Evolutionary conservation across 176 grass and related monocot species (phyloP).

Genomic region (Pontederia crassipes): DNA sequence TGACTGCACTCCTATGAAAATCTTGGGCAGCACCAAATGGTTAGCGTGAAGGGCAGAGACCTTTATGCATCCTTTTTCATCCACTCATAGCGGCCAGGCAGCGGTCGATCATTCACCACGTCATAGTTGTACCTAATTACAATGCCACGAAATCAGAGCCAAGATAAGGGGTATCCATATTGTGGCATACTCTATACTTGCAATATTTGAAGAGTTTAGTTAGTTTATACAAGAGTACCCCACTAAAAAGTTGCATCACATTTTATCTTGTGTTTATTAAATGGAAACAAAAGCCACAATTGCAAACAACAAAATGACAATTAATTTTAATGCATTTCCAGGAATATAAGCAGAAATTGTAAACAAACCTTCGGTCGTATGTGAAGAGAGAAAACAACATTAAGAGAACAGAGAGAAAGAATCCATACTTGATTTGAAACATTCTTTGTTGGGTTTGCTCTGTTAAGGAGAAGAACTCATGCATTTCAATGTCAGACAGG

Average conservation of each 20-base stretch:
- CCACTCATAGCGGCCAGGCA: conserved; percentile 44
- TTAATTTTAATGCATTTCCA: too few species aligned
- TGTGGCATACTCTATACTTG: neutral
- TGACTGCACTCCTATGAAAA: conserved; percentile 4
- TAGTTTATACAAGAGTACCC: neutral
- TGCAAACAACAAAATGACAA: too few species aligned
- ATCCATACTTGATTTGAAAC: conserved; percentile 29
- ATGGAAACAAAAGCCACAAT: too few species aligned
- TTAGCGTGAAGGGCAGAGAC: neutral
- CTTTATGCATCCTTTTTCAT: conserved; percentile 23
- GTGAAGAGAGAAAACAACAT: neutral
- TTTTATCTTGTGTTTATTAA: too few species aligned
- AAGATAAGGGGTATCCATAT: neutral
- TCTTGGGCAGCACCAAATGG: neutral
- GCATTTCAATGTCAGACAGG: conserved; percentile 22
- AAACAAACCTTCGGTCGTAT: neutral
- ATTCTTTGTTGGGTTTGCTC: conserved; percentile 23
- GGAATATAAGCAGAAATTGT: neutral
- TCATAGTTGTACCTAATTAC: conserved; percentile 37
- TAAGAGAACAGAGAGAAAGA: neutral
- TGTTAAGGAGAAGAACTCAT: conserved; percentile 24
- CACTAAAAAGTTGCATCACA: too few species aligned
- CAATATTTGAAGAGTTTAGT: neutral
- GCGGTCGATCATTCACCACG: conserved; percentile 32
- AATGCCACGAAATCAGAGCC: neutral